phyloP scores from a whole-genome alignment of 2,329 filamentous ascomycete genomes.

The Talaromyces sp. region DNA sequence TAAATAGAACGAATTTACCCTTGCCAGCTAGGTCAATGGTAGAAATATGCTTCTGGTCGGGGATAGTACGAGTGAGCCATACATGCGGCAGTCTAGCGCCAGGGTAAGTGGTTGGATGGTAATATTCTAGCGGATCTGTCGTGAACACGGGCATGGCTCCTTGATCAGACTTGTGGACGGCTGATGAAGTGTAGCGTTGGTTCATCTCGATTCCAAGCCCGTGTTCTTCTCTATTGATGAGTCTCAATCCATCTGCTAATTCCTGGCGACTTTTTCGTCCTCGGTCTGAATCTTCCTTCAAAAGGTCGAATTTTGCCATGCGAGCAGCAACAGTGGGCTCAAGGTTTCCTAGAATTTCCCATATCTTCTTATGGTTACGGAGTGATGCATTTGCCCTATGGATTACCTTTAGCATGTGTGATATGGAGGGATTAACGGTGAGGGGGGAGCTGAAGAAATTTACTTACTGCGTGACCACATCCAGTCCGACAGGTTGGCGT shows the following conservation, averaged over 20 bases:
- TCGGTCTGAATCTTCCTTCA: slow-evolving; percentile 31
- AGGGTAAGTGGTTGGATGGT: slow-evolving; percentile 51
- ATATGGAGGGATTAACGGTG: no score
- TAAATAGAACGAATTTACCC: slow-evolving; percentile 47
- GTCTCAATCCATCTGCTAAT: slow-evolving; percentile 39
- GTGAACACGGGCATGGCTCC: slow-evolving; percentile 7
- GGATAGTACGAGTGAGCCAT: slow-evolving; percentile 52
- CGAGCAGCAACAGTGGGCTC: slow-evolving; percentile 36
- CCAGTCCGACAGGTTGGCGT: slow-evolving; percentile 46
- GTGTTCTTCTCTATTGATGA: slow-evolving; percentile 47
- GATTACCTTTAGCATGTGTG: no score
- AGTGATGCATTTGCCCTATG: slow-evolving; percentile 52
- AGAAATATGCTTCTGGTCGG: slow-evolving; percentile 41
- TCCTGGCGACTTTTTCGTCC: slow-evolving; percentile 36
- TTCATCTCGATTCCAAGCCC: slow-evolving; percentile 57
- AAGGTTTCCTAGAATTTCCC: slow-evolving; percentile 43
- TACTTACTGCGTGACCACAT: slow-evolving; percentile 37
- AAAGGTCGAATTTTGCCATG: slow-evolving; percentile 33
- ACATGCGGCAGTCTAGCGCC: slow-evolving; percentile 57
- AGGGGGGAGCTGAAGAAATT: no score
- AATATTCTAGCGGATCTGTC: slow-evolving; percentile 38
- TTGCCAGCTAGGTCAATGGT: slow-evolving; percentile 58
- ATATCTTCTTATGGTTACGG: slow-evolving; percentile 46
- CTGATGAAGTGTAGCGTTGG: slow-evolving; percentile 47
- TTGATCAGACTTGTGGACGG: slow-evolving; percentile 44